Evolutionary conservation across 352 stramenopile species (phyloP).

Genomic region (Pythium dissimile): DNA sequence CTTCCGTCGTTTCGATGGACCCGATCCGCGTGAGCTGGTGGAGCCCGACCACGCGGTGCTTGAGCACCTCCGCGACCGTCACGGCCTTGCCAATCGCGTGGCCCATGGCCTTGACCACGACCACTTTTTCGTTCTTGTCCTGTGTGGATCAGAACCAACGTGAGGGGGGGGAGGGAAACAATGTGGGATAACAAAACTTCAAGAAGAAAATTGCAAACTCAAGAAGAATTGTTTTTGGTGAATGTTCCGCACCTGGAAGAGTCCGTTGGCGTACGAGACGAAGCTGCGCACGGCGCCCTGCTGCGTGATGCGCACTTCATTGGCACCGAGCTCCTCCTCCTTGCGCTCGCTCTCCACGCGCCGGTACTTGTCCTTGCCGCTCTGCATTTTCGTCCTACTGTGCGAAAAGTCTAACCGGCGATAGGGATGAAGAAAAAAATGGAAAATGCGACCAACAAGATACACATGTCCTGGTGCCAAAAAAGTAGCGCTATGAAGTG

Average conservation of each 20-base stretch:
- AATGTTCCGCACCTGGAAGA: constrained; percentile 43
- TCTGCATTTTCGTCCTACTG: no score
- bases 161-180: no score
- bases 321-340: constrained; percentile 39
- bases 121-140: constrained; percentile 58
- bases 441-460: constrained; percentile 11
- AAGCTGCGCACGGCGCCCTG: constrained; percentile 79
- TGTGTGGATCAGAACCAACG: no score
- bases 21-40: constrained; percentile 80
- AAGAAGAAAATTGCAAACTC: no score
- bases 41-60: constrained; percentile 64
- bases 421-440: background rate
- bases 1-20: constrained; percentile 75
- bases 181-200: no score
- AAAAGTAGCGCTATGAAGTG: constrained; percentile 22
- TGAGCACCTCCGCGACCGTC: constrained; percentile 81
- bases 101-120: constrained; percentile 81
- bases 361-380: constrained; percentile 80
- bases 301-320: constrained; percentile 84
- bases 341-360: constrained; percentile 62
- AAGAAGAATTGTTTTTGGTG: no score
- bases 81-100: constrained; percentile 85
- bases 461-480: background rate
- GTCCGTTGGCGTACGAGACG: constrained; percentile 73
- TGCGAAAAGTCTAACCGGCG: no score